Conservation (phyloP, 202 grass and related monocot genomes). For the Sporobolus alterniflorus region DNA sequence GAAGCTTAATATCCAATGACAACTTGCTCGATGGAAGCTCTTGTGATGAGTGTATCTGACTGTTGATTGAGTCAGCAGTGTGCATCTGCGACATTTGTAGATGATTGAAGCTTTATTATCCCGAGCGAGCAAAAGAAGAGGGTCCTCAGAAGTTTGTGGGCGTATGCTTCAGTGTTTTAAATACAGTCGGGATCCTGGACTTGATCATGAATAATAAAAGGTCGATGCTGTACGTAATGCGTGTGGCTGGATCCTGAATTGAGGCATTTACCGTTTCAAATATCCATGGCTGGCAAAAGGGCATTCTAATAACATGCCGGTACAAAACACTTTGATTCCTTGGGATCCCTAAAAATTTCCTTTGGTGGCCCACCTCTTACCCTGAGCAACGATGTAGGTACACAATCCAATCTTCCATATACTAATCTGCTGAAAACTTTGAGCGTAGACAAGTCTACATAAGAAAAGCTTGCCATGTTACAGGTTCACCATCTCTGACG, state of each 20-base stretch:
- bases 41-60: not conserved
- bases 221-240: not conserved
- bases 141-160: not conserved
- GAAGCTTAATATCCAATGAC: constrained; percentile 40
- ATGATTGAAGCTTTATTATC: not conserved
- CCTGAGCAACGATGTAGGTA: not conserved
- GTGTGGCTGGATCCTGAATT: not conserved
- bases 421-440: not conserved
- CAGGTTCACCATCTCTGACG: not conserved
- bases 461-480: not conserved
- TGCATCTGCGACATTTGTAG: not conserved
- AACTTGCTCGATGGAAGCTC: not conserved
- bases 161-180: not conserved
- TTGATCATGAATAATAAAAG: constrained; percentile 24
- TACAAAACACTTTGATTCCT: not conserved
- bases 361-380: not conserved
- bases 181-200: not conserved
- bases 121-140: not conserved
- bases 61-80: not conserved
- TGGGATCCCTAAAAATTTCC: not conserved
- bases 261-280: not conserved
- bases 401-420: not conserved
- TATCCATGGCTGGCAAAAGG: not conserved
- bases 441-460: not conserved
- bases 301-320: not conserved